These are phyloP conservation scores for Dioszegia hungarica DNA, from an alignment of 768 basidiomycete species.

Conservation along the genomic window DNA sequence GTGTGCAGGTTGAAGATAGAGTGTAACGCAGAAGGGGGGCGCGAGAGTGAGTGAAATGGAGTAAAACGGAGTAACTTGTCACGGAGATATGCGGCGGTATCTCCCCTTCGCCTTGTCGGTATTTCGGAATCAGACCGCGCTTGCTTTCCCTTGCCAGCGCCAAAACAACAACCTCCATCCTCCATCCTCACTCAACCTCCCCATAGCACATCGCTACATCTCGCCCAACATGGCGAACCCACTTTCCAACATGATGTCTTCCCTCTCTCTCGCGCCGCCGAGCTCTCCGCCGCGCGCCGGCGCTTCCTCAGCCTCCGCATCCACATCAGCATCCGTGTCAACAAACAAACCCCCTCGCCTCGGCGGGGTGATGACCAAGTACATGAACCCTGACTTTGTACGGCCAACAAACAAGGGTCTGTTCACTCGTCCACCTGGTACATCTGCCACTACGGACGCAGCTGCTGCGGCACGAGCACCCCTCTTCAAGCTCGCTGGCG, in stretches of 20 bases:
- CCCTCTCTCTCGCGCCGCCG: background rate
- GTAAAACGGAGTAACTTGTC: no score
- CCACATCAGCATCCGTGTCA: background rate
- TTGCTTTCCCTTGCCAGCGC: background rate
- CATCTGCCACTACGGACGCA: background rate
- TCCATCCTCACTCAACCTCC: background rate
- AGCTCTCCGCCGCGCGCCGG: background rate
- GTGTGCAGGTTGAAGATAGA: no score
- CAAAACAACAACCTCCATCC: background rate
- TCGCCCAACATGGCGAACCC: constrained; percentile 6
- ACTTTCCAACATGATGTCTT: constrained; percentile 7
- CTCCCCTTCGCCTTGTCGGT: no score
- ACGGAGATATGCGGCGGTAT: no score
- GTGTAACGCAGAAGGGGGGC: no score
- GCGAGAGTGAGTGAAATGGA: no score
- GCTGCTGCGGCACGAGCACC: constrained; percentile 26
- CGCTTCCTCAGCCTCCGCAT: background rate
- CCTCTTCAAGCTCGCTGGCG: constrained; percentile 43
- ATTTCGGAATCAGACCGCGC: no score
- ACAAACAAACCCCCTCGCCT: constrained; percentile 3
- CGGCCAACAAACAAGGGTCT: constrained; percentile 41
- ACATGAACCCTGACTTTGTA: constrained; percentile 42
- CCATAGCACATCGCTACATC: no score
- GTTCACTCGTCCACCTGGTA: background rate
- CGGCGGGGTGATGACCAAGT: constrained; percentile 32